Base-by-base conservation (phyloP, 768 basidiomycete genomes). In the Tulasnella sp. region DNA sequence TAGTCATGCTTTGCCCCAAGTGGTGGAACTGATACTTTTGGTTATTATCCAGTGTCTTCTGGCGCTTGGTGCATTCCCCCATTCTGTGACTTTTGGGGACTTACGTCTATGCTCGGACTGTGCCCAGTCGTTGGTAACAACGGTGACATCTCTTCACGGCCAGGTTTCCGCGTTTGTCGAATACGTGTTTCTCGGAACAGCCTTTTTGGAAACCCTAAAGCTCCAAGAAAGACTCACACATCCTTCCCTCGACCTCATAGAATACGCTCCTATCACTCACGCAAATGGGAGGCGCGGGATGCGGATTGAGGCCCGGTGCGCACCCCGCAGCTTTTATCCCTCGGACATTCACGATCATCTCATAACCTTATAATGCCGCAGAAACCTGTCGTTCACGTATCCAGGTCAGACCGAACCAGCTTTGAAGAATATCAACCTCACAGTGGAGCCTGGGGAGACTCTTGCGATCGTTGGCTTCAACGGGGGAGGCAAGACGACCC, bases 351-450 rank as follows among this genome's bases (percentile, higher is more conserved):
- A 56, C 15, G 21, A 8, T 1, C 45, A 13, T 13, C 23, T 21
- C 47, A 7, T 23, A 13, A 8, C 5, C 27, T 10, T 52, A 52
- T 21, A 26, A 26, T 9, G 9, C 9, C 27, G 19, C 64, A 83
- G 82, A 65, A 75, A 79, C 65, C 64, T 86, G 34, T 82, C 82
- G 23, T 94, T 85, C 67, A 85, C 85, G 1, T 94, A 92, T 73
- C 90, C 88, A 9, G 89, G 86, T 26, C 76, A 77, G 64, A 74
- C 72, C 41, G 79, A 82, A 55, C 81, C 87, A 32, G 83, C 86
- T 29, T 70, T 94, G 50, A 77, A 74, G 64, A 76, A 88, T 67
- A 76, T 93, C 65, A 86, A 74, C 66, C 81, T 94, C 63, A 76
- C 75, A 24, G 74, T 94, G 44, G 73, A 80, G 58, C 74, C 88